Base-by-base conservation (phyloP, 176 grass and related monocot species). In the Musa itinerans region DNA sequence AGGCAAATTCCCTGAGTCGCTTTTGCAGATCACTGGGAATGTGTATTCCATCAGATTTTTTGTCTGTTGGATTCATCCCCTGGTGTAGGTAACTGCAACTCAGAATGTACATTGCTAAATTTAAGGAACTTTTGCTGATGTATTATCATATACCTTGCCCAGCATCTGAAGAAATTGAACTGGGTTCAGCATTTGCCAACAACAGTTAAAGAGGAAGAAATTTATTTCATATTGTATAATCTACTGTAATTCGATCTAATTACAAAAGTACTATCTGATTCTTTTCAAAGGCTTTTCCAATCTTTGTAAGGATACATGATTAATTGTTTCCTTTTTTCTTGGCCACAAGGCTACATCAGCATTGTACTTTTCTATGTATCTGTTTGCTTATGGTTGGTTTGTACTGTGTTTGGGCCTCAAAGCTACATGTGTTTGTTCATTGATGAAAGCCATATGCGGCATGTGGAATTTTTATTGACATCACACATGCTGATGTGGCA, bases 1-100 rank as follows among this genome's bases (percentile, higher is more conserved):
- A 5, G 34, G 34, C 61, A 76, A 82, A 54, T 71, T 83, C 68
- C 72, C 27, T 73, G 14, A 2, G 48, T 65, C 76, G 49, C 62
- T 83, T 49, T 74, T 70, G 68, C 68, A 50, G 48, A 70, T 70
- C 19, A 67, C 24, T 34, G 29, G 64, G 64, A 29, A 9, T 66
- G 17, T 61, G 19, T 19, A n/a, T 43, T 43, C 34, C 34, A 0
- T 43, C 34, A 43, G 34, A 1, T 7, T n/a, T 21, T 15, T 61
- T 21, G 8, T 61, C 57, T 61, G 57, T 17, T 61, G 57, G 17
- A 61, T 15, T 61, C 57, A 61, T 61, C 8, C 57, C 14, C 19
- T 61, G 57, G 57, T n/a, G 5, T 15, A 3, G 20, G 57, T n/a
- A 61, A 17, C 17, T 61, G 57, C 57, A 61, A 15, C 57, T 61